Base-by-base conservation (phyloP, 441 rosid species). In the Euphorbia schlechtendalii region DNA sequence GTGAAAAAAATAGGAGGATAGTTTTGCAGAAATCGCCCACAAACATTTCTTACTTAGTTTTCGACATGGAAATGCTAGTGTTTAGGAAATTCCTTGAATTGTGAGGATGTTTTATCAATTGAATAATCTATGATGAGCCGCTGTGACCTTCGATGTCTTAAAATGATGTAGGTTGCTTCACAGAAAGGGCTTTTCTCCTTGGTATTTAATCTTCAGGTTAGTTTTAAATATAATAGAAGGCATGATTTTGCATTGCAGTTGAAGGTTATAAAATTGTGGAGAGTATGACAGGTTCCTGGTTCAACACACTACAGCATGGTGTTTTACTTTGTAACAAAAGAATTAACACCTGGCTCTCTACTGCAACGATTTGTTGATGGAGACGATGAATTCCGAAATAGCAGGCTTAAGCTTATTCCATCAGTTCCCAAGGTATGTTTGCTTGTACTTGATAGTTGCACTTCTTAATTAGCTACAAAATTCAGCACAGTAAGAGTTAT, bases 281-380 rank as follows among this genome's bases (percentile, higher is more conserved):
- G 38, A 18, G 36, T n/a, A 38, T 55, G 18, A 27, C 77, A 92
- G 99, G 96, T 95, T 69, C 99, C 99, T 69, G 97, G 86, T 71
- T 88, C 97, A 75, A 95, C 86, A 64, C 96, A 90, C 80, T 92
- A 95, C 74, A 92, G 99, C 77, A 92, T 95, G 99, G 96, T 95
- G 57, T 95, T 92, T 71, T 95, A 95, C 70, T 92, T 86, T 77
- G 93, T 95, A 71, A 81, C 87, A 0, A 92, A 79, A 77, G 86
- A 81, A 74, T 67, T 95, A 60, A 78, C 80, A 41, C 80, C 87
- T 12, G 96, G 99, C 40, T 92, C 98, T 17, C 97, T 95, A 68
- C 77, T 95, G 80, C 96, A 95, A 75, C 88, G 96, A 13, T 92
- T 95, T 81, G 92, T 95, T 64, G 96, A 92, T 74, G 97, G 99